Base-by-base conservation (phyloP, 106 monocot species). In the Xerophyta viscosa region DNA sequence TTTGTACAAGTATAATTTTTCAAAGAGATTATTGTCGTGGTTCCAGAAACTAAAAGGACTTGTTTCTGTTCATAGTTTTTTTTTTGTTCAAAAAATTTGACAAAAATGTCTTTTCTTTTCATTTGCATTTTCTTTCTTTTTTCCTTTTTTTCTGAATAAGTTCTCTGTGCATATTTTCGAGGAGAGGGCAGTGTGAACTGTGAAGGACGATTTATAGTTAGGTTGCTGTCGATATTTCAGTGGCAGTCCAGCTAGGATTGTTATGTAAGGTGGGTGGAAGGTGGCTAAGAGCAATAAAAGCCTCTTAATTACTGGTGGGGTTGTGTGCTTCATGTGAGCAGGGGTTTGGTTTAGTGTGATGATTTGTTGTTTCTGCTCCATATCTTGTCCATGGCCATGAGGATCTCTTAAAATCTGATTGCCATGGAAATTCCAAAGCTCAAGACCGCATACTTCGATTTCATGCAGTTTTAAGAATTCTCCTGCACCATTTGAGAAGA, bases 221-320 rank as follows among this genome's bases (percentile, higher is more conserved):
- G 46, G 46, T 46, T 46, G 46, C 20, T 46, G 7, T 46, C 46
- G 20, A 19, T 19, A 7, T 46, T n/a, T 46, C 46, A 46, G 8
- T 46, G 46, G 46, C 46, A 19, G 3, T 14, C 46, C 46, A 46
- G 46, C 46, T 20, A 46, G 46, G 9, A 46, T 7, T 46, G 46
- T 46, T 46, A 46, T 46, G 6, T 46, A 46, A 46, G n/a, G 20
- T 46, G 46, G 46, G 6, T 46, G 46, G 46, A 20, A 19, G 46
- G 46, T 46, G 46, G 46, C 18, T 44, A 17, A n/a, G 43, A 7
- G 46, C 2, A 46, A 18, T 46, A 19, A 46, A 46, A 46, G 2
- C 46, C 13, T 46, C 20, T 46, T 46, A 46, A 19, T 20, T 7
- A 7, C 18, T 46, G 20, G 43, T 44, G 6, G 46, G 46, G 46